A percentile compares a stretch with the other conserved stretches of the same genome.
Evolutionary conservation across 2,329 filamentous ascomycete species (phyloP).

Genomic region (Grosmannia clavigera): DNA sequence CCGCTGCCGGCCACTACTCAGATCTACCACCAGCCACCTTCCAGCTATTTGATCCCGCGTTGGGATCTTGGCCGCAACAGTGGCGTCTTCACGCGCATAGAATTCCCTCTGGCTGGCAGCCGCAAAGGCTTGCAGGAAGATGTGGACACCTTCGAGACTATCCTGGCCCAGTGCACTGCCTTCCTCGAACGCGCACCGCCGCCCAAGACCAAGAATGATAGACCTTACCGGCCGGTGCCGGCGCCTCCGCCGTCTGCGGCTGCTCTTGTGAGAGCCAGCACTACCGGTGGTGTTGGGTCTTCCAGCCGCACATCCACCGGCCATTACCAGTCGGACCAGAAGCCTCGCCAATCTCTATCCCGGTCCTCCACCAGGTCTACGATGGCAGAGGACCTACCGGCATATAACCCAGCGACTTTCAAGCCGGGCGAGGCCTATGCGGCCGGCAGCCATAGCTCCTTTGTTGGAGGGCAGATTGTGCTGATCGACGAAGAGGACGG

Average conservation of each 20-base stretch:
- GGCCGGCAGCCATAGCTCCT: conserved; percentile 44
- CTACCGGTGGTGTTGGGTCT: not conserved
- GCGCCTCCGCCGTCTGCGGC: conserved; percentile 5
- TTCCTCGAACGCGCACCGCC: conserved; percentile 77
- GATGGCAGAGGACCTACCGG: conserved; percentile 33
- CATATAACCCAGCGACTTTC: conserved; percentile 75
- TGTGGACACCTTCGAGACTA: conserved; percentile 89
- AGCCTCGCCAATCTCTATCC: conserved; percentile 6
- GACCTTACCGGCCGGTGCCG: not conserved
- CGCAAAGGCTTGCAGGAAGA: conserved; percentile 74
- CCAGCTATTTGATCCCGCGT: conserved; percentile 84
- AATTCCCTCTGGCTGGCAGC: conserved; percentile 66
- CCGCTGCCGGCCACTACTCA: conserved; percentile 91
- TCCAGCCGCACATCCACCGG: not conserved
- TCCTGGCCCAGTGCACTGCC: conserved; percentile 86
- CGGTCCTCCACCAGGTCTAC: conserved; percentile 24
- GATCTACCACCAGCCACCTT: conserved; percentile 90
- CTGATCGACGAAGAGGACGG: conserved; percentile 93
- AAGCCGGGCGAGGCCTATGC: conserved; percentile 69
- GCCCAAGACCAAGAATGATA: conserved; percentile 23
- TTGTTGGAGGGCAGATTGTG: conserved; percentile 66
- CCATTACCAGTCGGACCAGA: not conserved
- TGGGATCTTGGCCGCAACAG: conserved; percentile 86
- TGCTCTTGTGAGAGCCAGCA: conserved; percentile 12
- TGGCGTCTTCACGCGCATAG: conserved; percentile 83